Base-by-base conservation (phyloP, 371 early-diverging fungal genomes). In the Globomyces sp. region DNA sequence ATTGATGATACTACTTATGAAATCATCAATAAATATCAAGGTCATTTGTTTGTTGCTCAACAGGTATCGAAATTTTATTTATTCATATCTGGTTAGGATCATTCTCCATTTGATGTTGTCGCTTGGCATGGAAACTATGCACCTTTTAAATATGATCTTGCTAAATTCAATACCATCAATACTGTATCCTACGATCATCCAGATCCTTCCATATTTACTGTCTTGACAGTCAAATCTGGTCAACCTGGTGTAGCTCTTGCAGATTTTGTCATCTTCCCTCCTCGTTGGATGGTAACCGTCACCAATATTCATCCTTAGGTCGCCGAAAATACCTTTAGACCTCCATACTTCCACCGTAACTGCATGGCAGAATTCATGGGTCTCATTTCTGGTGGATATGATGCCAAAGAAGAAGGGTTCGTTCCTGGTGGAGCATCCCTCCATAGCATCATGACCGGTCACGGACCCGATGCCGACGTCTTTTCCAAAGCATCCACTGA, bases 101-200 rank as follows among this genome's bases (percentile, higher is more conserved):
- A 95, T 74, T 89, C 91, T 11, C 94, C 96, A 1, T 98, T 92
- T 71, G 93, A 96, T 75, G 96, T 96, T 0, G 97, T 96, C 41
- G 96, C 95, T 3, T 98, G 98, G 96, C 95, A 96, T 74, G 97
- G 98, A 48, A 96, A 96, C 82, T 96, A 95, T 76, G 92, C 88
- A 2, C 98, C 98, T 0, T 97, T 85, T 85, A 96, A 96, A 79
- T 96, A 98, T 75, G 86, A 94, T 75, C 83, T 96, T 57, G 85
- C 84, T 47, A 79, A 86, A 52, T 96, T 96, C 80, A 88, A 86
- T 72, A 88, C 86, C 45, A 80, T 97, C 75, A 92, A 92, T 77
- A 89, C 92, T 1, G 93, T 95, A 8, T 88, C 93, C 6, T 94
- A 83, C 74, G 97, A 97, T 77, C 97, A 96, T 73, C 72, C 86